Evolutionary conservation across 768 basidiomycete species (phyloP), one percentile per base, ranked within the genome.

Genomic region (Suillus americanus): DNA sequence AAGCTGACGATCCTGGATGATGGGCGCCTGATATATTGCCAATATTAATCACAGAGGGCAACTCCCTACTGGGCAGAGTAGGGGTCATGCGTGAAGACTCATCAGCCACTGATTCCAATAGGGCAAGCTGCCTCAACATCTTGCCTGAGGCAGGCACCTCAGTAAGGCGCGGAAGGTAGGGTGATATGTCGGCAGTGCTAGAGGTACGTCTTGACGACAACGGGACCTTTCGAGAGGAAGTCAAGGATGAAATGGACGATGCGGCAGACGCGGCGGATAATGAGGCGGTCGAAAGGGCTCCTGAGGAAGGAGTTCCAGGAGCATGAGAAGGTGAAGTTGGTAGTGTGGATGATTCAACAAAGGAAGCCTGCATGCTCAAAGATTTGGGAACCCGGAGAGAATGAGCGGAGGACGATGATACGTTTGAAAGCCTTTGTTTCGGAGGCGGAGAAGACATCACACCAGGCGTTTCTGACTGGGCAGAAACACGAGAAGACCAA

Each of bases 81-180:
- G 85, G 81, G 30, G 85, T 82, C 81, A 88, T 82, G 65, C 83
- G 81, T 7, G 87, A 88, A 5, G 91, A 90, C 73, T 93, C 90
- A 69, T 88, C 86, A 0, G 87, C 89, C 41, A 92, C 86, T 16
- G 85, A 80, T 72, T 92, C 90, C 13, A 91, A 78, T 65, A 92
- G 79, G 2, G 90, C 90, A 30, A 89, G 79, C 68, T 88, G 91
- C 74, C 86, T 86, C 74, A 91, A 74, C 63, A 82, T 85, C 72
- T 87, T 89, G 16, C 86, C 83, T 38, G 87, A 86, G 5, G 82
- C 77, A 9, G 86, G 83, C 12, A 86, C 77, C 66, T 85, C 87
- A 30, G 77, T 74, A 8, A 85, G 77, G 62, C 83, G 83, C 12
- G 85, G 78, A 60, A 91, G 77, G 72, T 91, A 91, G 0, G 90